Base-by-base conservation (phyloP, 2,329 filamentous ascomycete genomes). In the Colletotrichum graminicola region DNA sequence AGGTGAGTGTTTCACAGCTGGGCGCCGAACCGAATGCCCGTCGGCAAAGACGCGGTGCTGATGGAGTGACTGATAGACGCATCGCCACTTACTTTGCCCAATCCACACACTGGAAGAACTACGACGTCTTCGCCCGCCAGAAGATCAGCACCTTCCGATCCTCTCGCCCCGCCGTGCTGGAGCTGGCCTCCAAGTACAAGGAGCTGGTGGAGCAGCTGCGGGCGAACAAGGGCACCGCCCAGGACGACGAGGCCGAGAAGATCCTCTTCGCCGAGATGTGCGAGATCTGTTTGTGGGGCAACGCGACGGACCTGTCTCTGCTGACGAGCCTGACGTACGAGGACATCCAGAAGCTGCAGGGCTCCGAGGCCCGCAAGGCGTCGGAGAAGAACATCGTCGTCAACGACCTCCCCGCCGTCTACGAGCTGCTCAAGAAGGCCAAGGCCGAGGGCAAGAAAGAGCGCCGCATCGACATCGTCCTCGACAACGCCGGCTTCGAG, bases 401-500 rank as follows among this genome's bases (percentile, higher is more conserved):
- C 77, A 98, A 98, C 79, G 93, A 99, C 79, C 87, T 98, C 7
- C 87, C 87, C 14, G 83, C 86, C 12, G 93, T 93, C 0, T 97
- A 96, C 80, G 84, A 89, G 10, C 82, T 89, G 0, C 86, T 97
- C 29, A 89, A 87, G 66, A 85, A 88, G 72, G 92, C 92, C 0
- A 89, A 92, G 75, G 86, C 86, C 29, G 85, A 88, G 41, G 88
- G 88, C 36, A 89, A 90, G 78, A 84, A 86, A 72, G 91, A 94
- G 75, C 89, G 94, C 47, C 88, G 94, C 21, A 92, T 99, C 2
- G 96, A 99, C 77, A 95, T 99, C 74, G 93, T 99, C 2, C 91
- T 99, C 6, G 96, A 99, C 81, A 99, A 99, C 76, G 94, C 96
- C 26, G 96, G 96, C 7, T 99, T 99, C 78, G 96, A 99, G 85